phyloP scores from a whole-genome alignment of 163 green algal genomes.

The Chlorella variabilis region DNA sequence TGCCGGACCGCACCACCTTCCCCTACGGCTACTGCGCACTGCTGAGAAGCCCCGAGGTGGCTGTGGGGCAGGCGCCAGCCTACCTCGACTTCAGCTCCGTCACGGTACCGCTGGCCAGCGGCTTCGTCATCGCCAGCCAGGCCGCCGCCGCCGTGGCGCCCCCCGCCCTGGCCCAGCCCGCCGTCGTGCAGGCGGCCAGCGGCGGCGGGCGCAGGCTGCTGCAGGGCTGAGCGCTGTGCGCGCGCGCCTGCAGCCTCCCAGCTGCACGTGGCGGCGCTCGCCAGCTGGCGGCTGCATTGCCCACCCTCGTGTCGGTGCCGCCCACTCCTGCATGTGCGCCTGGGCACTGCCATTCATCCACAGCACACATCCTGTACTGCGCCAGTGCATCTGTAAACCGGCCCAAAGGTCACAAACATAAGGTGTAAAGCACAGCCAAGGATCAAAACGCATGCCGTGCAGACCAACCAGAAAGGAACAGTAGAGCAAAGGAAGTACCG shows the following conservation, averaged over 20 bases:
- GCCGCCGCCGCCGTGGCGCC: not conserved
- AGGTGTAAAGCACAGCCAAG: no score
- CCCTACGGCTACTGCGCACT: conserved; percentile 42
- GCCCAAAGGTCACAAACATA: no score
- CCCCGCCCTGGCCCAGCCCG: not conserved
- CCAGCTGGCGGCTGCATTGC: no score
- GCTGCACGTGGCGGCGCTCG: not conserved
- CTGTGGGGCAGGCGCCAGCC: not conserved
- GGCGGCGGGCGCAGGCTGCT: not conserved
- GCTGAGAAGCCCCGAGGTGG: not conserved
- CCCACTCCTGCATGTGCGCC: no score
- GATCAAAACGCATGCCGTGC: no score
- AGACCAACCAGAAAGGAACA: no score
- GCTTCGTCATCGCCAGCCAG: not conserved
- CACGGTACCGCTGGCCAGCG: conserved; percentile 22
- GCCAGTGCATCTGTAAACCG: no score
- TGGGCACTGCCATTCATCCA: not conserved
- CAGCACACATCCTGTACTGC: no score
- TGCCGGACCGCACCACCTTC: not conserved
- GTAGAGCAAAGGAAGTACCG: no score
- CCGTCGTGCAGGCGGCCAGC: not conserved
- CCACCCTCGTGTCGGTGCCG: no score
- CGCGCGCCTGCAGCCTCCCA: no score
- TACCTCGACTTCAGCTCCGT: conserved; percentile 1
- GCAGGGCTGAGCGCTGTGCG: no score